Evolutionary conservation across 192 early-diverging fungal genomes (phyloP).

Genomic region (Rhizophagus sp.): DNA sequence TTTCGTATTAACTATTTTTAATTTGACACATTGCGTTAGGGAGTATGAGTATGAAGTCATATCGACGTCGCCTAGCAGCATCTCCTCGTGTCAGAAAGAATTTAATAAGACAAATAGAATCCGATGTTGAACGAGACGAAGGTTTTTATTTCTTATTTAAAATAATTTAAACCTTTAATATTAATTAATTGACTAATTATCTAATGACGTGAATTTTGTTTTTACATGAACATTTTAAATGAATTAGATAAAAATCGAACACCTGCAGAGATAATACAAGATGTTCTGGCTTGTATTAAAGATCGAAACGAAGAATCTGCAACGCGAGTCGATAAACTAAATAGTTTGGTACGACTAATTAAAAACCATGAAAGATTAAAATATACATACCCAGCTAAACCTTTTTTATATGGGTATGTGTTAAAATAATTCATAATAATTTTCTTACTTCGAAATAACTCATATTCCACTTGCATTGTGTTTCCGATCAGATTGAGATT

Average conservation of each 20-base stretch:
- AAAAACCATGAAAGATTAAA: conserved; percentile 33
- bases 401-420: conserved; percentile 17
- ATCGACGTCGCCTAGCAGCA: not conserved
- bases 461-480: not conserved
- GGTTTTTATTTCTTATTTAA: not conserved
- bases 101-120: conserved; percentile 27
- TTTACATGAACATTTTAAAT: not conserved
- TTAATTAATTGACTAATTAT: not conserved
- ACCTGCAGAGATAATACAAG: conserved; percentile 31
- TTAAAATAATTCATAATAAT: not conserved
- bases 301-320: conserved; percentile 15
- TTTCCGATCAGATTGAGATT: conserved; percentile 18
- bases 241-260: conserved; percentile 24
- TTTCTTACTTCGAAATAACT: not conserved
- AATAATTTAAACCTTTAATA: not conserved
- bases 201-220: too few relatives aligned
- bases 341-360: conserved; percentile 25
- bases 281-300: conserved; percentile 26
- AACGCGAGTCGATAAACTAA: conserved; percentile 19
- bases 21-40: not conserved
- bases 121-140: conserved; percentile 29
- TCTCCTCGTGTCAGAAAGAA: conserved; percentile 20
- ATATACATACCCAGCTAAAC: conserved; percentile 27
- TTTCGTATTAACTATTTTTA: not conserved
- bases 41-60: not conserved